A percentile compares a stretch with the other conserved stretches of the same genome.
These are phyloP conservation scores for Malbranchea cinnamomea DNA, from an alignment of 2,329 filamentous ascomycete species.

Conservation along the genomic window DNA sequence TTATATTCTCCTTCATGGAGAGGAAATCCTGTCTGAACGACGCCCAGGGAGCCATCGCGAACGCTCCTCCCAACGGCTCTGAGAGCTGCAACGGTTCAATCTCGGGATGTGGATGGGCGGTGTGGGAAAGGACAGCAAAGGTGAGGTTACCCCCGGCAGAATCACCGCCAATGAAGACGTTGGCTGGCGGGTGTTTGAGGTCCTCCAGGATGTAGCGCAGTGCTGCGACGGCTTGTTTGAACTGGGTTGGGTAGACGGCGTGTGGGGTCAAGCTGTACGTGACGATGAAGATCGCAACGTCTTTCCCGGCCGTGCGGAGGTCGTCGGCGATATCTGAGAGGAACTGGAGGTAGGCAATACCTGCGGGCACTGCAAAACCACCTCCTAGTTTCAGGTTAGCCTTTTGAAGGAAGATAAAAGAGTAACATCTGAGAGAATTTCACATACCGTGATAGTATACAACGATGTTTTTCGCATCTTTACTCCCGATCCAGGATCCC, in stretches of 20 bases:
- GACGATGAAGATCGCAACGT: conserved; percentile 37
- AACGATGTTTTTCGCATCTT: conserved; percentile 23
- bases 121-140: conserved; percentile 24
- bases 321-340: conserved; percentile 29
- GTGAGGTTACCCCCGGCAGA: conserved; percentile 31
- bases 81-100: conserved; percentile 29
- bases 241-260: conserved; percentile 29
- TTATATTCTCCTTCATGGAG: conserved; percentile 30
- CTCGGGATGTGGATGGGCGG: conserved; percentile 40
- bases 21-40: conserved; percentile 33
- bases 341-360: conserved; percentile 35
- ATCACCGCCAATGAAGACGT: conserved; percentile 29
- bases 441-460: conserved; percentile 24
- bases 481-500: conserved; percentile 27
- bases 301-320: conserved; percentile 28
- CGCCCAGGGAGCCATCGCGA: conserved; percentile 46
- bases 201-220: conserved; percentile 25
- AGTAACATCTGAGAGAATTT: neutral
- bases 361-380: conserved; percentile 38
- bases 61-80: conserved; percentile 32
- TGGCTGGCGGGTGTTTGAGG: conserved; percentile 18
- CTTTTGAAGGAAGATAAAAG: neutral
- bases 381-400: no score
- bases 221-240: conserved; percentile 26
- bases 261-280: conserved; percentile 42